phyloP scores from a whole-genome alignment of 345 rosid species.

The Psidium friedrichsthalianum region DNA sequence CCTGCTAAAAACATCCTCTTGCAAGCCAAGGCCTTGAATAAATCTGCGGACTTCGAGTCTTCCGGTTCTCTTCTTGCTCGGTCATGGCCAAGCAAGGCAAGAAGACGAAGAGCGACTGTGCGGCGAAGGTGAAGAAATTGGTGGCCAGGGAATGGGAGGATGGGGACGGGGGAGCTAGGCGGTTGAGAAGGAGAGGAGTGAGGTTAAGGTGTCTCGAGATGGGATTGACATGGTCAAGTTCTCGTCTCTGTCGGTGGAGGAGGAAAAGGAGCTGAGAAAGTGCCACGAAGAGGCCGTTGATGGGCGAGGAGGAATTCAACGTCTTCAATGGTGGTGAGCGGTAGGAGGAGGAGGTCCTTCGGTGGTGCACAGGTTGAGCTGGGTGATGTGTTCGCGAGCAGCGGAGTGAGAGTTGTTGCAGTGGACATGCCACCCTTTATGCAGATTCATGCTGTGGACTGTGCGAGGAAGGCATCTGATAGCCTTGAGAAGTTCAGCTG shows the following conservation, averaged over 20 bases:
- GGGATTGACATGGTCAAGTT: background rate
- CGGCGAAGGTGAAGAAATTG: slow-evolving; percentile 10
- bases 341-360: slow-evolving; percentile 41
- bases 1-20: slow-evolving; percentile 14
- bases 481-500: slow-evolving; percentile 66
- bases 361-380: slow-evolving; percentile 39
- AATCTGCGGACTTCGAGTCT: slow-evolving; percentile 41
- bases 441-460: slow-evolving; percentile 76
- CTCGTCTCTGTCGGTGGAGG: background rate
- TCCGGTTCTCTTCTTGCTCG: slow-evolving; percentile 13
- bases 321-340: slow-evolving; percentile 7
- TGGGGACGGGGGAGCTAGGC: background rate
- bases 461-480: slow-evolving; percentile 51
- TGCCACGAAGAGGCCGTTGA: slow-evolving; percentile 1
- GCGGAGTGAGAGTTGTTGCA: slow-evolving; percentile 52
- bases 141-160: background rate
- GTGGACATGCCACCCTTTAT: slow-evolving; percentile 77
- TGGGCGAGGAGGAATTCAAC: slow-evolving; percentile 21
- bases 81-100: slow-evolving; percentile 5
- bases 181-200: background rate
- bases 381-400: slow-evolving; percentile 40
- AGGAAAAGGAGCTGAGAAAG: slow-evolving; percentile 2
- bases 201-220: background rate
- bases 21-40: slow-evolving; percentile 41
- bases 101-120: slow-evolving; percentile 10